Evolutionary conservation across 208 protist species (phyloP), one percentile per base, ranked within the genome.

Genomic region (Trypanosoma caninum): DNA sequence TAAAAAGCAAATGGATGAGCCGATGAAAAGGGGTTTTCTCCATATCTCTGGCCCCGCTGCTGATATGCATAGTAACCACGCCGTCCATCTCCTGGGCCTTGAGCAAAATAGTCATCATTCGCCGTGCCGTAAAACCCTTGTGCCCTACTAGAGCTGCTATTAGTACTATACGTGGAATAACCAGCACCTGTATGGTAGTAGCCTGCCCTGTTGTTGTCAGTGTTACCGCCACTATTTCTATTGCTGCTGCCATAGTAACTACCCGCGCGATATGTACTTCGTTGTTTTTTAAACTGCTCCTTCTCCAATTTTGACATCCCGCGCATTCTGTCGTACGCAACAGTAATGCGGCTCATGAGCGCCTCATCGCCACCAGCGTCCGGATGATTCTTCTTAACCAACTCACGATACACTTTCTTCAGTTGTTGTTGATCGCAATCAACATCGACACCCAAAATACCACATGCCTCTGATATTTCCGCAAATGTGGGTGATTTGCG

Each of bases 351-450:
- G 31, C 79, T 57, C 87, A 94, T 94, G 23, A 63, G 55, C 30
- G 66, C 71, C 25, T 59, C 87, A 25, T 89, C 79, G 25, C 87
- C 87, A 30, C 87, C 87, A 8, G 81, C 80, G 58, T 94, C 87
- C 3, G 87, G 87, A 69, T 94, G 87, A 66, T 93, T 63, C 46
- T 78, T 73, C 44, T 80, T 79, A 16, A 67, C 65, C 25, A 89
- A 69, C 31, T 87, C 79, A 25, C 80, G 82, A 60, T 93, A 93
- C 30, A 74, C 56, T 48, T 65, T 76, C 72, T 93, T 93, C 9
- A 87, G 27, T 31, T 46, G 54, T 50, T 72, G 74, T 3, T 64
- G 23, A 30, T 79, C 69, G 34, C 69, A 69, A 34, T 76, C 70
- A 54, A 82, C 67, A 23, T 68, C 63, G 31, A 84, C 72, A 1